These are phyloP conservation scores for Diaporthe vaccinii DNA, from an alignment of 2,329 filamentous ascomycete genomes.

Conservation along the genomic window DNA sequence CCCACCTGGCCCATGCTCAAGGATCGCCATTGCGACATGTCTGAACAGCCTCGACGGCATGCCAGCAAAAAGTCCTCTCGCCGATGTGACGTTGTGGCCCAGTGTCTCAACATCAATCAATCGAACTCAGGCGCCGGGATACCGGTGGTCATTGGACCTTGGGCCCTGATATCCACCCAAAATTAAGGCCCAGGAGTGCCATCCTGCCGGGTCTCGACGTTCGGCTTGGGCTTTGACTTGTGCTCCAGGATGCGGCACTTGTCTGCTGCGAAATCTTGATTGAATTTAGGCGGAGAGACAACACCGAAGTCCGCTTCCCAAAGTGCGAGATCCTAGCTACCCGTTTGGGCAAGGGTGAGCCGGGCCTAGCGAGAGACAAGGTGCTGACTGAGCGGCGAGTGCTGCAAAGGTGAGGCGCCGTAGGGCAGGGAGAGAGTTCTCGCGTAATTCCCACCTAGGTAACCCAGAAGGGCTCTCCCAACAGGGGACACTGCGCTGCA, in stretches of 20 bases:
- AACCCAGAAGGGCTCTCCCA: constrained; percentile 10
- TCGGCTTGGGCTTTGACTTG: constrained; percentile 2
- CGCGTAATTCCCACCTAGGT: constrained; percentile 10
- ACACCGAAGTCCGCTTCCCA: constrained; percentile 12
- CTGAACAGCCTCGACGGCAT: constrained; percentile 5
- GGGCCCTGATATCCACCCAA: background rate
- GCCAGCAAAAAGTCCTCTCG: constrained; percentile 2
- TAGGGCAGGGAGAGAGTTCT: constrained; percentile 25
- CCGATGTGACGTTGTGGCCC: constrained; percentile 21
- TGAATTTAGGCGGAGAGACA: background rate
- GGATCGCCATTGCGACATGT: constrained; percentile 13
- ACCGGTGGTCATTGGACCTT: background rate
- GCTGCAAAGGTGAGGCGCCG: constrained; percentile 25
- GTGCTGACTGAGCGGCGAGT: constrained; percentile 40
- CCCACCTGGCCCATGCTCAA: constrained; percentile 25
- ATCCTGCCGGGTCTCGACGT: constrained; percentile 3
- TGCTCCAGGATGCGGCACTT: constrained; percentile 19
- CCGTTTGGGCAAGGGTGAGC: constrained; percentile 9
- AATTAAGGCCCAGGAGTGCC: constrained; percentile 20
- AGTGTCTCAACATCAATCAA: constrained; percentile 23
- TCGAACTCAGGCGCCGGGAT: constrained; percentile 4
- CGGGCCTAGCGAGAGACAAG: constrained; percentile 36
- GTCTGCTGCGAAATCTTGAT: background rate
- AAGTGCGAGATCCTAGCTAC: constrained; percentile 2
- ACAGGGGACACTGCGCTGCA: background rate